A percentile compares a stretch with the other conserved stretches of the same genome.
phyloP scores from a whole-genome alignment of 1,139 yeast genomes.

The Kluyveromyces sp. region DNA sequence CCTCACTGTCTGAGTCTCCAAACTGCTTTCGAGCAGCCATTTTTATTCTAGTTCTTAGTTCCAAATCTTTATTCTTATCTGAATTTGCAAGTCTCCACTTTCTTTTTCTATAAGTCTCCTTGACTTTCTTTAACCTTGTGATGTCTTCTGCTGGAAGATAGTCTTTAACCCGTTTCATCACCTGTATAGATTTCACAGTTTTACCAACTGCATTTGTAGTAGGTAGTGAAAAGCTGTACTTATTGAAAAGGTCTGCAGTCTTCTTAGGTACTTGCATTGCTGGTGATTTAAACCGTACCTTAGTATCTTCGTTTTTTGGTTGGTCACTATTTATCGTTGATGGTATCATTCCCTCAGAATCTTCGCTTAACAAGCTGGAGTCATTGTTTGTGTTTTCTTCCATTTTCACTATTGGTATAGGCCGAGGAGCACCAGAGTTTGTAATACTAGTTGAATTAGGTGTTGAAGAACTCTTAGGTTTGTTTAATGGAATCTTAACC shows the following conservation, averaged over 20 bases:
- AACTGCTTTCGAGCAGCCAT: slow-evolving; percentile 62
- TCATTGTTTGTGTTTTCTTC: slow-evolving; percentile 10
- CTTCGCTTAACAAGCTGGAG: not conserved
- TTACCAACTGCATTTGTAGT: slow-evolving; percentile 7
- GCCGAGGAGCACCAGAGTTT: not conserved
- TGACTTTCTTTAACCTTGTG: slow-evolving; percentile 43
- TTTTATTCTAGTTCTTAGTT: slow-evolving; percentile 66
- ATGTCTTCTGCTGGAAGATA: slow-evolving; percentile 42
- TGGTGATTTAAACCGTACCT: slow-evolving; percentile 1
- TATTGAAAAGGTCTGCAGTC: slow-evolving; percentile 8
- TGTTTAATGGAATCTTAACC: slow-evolving; percentile 17
- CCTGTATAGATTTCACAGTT: slow-evolving; percentile 8
- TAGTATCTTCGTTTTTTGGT: not conserved
- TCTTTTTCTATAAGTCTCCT: slow-evolving; percentile 76
- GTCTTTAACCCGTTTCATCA: slow-evolving; percentile 22
- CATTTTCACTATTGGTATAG: slow-evolving; percentile 15
- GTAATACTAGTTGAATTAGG: not conserved
- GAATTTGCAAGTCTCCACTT: slow-evolving; percentile 84
- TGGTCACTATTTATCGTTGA: no score
- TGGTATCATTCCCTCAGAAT: no score
- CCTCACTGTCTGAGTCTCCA: slow-evolving; percentile 52
- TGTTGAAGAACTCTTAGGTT: not conserved
- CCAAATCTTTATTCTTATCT: slow-evolving; percentile 80
- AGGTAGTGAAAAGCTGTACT: slow-evolving; percentile 28
- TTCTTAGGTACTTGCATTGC: slow-evolving; percentile 4